phyloP scores from a whole-genome alignment of 768 basidiomycete species.

The Trametes meyenii region DNA sequence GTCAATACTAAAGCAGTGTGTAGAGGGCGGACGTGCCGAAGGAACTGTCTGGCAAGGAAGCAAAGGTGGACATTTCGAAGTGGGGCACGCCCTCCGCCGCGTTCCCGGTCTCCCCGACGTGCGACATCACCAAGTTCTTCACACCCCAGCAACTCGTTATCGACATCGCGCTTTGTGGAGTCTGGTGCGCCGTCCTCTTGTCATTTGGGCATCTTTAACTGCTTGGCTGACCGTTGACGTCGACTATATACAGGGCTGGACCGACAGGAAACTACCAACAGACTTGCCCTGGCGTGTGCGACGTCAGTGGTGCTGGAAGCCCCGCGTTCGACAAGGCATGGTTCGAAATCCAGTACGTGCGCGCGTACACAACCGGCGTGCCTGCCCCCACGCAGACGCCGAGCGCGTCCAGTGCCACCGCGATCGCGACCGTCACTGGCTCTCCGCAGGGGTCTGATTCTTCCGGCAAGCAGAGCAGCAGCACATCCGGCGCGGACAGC shows the following conservation, averaged over 20 bases:
- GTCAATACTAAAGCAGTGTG: not conserved
- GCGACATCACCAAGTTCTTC: slow-evolving; percentile 49
- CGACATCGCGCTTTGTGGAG: slow-evolving; percentile 58
- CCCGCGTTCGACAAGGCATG: slow-evolving; percentile 59
- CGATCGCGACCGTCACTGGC: not conserved
- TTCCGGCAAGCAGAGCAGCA: not conserved
- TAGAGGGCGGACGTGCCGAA: slow-evolving; percentile 43
- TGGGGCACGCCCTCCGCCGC: slow-evolving; percentile 49
- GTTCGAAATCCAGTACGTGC: slow-evolving; percentile 70
- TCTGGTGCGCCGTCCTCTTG: slow-evolving; percentile 40
- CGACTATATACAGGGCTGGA: slow-evolving; percentile 49
- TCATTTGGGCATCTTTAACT: not conserved
- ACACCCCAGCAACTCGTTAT: slow-evolving; percentile 52
- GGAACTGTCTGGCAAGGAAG: slow-evolving; percentile 32
- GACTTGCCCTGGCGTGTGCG: slow-evolving; percentile 34
- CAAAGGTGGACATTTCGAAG: slow-evolving; percentile 38
- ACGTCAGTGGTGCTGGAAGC: slow-evolving; percentile 56
- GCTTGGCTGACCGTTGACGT: not conserved
- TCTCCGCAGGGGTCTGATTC: not conserved
- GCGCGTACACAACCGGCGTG: slow-evolving; percentile 51
- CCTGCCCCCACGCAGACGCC: slow-evolving; percentile 24
- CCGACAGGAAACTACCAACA: slow-evolving; percentile 43
- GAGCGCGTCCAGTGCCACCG: not conserved
- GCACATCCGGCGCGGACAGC: not conserved
- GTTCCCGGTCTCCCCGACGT: slow-evolving; percentile 38